A percentile compares a stretch with the other conserved stretches of the same genome.
Conservation (phyloP, 768 basidiomycete genomes). For the Lactarius trivialis region DNA sequence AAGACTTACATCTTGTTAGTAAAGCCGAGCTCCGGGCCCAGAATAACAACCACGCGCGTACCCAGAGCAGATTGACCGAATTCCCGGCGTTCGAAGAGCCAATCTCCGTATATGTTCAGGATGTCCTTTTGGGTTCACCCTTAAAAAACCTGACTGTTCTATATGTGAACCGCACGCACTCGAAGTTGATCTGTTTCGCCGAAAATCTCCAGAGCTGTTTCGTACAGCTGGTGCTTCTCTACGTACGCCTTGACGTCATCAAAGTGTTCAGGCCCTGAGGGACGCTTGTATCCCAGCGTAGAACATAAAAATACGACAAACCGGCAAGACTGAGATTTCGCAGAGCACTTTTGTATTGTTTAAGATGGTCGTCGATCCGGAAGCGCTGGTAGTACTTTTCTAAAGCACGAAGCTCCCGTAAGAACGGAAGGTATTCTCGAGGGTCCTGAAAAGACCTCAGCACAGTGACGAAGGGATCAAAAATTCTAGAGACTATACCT, state of each 20-base stretch:
- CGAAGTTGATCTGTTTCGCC: conserved; percentile 53
- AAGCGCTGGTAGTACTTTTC: conserved; percentile 81
- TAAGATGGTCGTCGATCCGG: conserved; percentile 89
- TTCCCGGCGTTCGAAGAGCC: conserved; percentile 80
- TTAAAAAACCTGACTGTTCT: background rate
- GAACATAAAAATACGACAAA: conserved; percentile 13
- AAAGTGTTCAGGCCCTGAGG: conserved; percentile 59
- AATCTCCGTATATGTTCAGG: conserved; percentile 73
- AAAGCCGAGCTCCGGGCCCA: too few species aligned
- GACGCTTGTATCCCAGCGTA: background rate
- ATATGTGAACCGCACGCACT: conserved; percentile 36
- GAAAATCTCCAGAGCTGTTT: conserved; percentile 71
- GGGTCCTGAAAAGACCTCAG: conserved; percentile 64
- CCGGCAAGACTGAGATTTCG: conserved; percentile 70
- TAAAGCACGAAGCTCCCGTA: conserved; percentile 77
- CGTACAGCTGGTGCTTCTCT: conserved; percentile 70
- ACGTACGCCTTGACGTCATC: conserved; percentile 76
- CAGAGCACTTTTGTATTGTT: conserved; percentile 68
- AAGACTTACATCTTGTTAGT: conserved; percentile 49
- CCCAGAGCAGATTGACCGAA: conserved; percentile 80
- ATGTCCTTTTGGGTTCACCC: conserved; percentile 42
- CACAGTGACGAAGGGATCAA: background rate
- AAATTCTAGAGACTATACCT: conserved; percentile 43
- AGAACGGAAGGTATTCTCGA: conserved; percentile 94
- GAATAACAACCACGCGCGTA: conserved; percentile 32